These are phyloP conservation scores for Colletotrichum tamarilloi DNA, from an alignment of 2,329 filamentous ascomycete species.

Conservation along the genomic window DNA sequence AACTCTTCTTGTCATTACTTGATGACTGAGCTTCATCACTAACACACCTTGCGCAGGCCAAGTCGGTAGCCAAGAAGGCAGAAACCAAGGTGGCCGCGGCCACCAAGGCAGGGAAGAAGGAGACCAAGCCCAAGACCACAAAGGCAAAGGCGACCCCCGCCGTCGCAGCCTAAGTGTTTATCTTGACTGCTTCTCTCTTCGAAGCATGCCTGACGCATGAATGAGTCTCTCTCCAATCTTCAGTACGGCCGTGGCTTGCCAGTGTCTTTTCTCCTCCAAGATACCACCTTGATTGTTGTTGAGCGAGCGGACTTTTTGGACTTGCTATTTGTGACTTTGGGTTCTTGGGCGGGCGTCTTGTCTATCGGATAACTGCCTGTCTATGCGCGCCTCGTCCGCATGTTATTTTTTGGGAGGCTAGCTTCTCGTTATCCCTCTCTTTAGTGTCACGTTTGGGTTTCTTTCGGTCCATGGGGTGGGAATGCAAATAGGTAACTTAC, in stretches of 20 bases:
- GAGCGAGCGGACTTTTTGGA: conserved; percentile 16
- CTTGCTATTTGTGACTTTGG: conserved; percentile 3
- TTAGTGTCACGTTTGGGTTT: not conserved
- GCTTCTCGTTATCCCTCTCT: not conserved
- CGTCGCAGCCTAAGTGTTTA: not conserved
- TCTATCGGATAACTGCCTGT: not conserved
- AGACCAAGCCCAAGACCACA: conserved; percentile 35
- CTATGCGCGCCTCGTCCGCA: not conserved
- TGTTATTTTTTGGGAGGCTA: not conserved
- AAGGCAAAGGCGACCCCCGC: conserved; percentile 21
- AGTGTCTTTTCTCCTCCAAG: conserved; percentile 24
- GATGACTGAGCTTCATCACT: not conserved
- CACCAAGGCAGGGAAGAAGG: conserved; percentile 34
- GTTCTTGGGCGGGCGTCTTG: not conserved
- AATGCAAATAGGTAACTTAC: not conserved
- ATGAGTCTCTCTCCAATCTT: not conserved
- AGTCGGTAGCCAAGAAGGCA: conserved; percentile 32
- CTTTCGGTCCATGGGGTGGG: not conserved
- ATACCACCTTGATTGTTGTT: conserved; percentile 28
- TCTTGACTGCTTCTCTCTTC: not conserved
- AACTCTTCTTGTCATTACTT: too few species aligned
- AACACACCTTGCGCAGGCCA: conserved; percentile 11
- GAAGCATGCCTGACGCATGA: not conserved
- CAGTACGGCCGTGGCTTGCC: not conserved
- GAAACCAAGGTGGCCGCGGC: conserved; percentile 26